phyloP scores from a whole-genome alignment of 2,329 filamentous ascomycete species.

The Fusarium coicis region DNA sequence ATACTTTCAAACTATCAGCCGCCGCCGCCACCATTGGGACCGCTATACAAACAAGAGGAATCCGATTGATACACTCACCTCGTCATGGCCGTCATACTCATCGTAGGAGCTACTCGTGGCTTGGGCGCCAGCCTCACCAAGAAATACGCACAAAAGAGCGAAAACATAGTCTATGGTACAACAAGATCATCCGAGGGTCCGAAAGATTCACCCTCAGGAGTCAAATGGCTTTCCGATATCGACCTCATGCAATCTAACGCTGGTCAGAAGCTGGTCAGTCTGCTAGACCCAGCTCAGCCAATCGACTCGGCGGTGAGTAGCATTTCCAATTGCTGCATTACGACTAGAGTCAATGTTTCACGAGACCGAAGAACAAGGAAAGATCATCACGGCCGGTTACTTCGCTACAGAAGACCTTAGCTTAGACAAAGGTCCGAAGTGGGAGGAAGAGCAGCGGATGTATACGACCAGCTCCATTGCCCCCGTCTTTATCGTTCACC shows the following conservation, averaged over 20 bases:
- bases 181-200: conserved; percentile 61
- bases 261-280: conserved; percentile 58
- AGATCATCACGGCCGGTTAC: conserved; percentile 76
- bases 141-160: conserved; percentile 61
- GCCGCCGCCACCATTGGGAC: neutral
- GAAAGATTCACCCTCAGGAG: conserved; percentile 52
- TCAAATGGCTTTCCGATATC: conserved; percentile 68
- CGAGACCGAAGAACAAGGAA: conserved; percentile 25
- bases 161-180: conserved; percentile 68
- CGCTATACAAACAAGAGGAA: neutral
- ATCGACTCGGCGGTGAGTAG: conserved; percentile 57
- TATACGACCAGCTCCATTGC: conserved; percentile 74
- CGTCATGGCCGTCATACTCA: conserved; percentile 63
- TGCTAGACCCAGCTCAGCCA: conserved; percentile 53
- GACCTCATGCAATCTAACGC: conserved; percentile 63
- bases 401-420: conserved; percentile 73
- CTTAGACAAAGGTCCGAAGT: conserved; percentile 66
- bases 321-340: neutral
- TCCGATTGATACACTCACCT: neutral
- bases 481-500: conserved; percentile 73
- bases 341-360: neutral
- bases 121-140: conserved; percentile 71
- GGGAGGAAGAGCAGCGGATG: conserved; percentile 75
- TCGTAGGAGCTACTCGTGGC: conserved; percentile 76
- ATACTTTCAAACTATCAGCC: neutral